phyloP scores from a whole-genome alignment of 73 alveolate genomes.

The Paramecium primaurelia region DNA sequence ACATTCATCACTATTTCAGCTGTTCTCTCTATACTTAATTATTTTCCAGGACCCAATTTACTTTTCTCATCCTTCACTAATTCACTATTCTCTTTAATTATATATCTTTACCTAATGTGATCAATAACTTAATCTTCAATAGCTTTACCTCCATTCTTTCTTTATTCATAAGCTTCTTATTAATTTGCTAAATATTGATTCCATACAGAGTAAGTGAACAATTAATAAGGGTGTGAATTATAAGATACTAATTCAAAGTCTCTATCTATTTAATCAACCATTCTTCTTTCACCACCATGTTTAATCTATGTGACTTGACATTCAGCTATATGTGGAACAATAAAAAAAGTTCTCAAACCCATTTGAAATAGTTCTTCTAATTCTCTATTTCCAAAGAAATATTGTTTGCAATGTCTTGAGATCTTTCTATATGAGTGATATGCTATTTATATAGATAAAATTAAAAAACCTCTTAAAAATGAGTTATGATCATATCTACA shows the following conservation, averaged over 20 bases:
- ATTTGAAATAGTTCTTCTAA: constrained; percentile 57
- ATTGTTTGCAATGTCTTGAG: constrained; percentile 62
- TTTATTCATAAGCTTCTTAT: constrained; percentile 54
- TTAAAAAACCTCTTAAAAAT: constrained; percentile 49
- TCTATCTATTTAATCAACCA: constrained; percentile 62
- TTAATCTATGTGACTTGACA: constrained; percentile 49
- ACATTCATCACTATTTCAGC: constrained; percentile 58
- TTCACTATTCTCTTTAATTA: background rate
- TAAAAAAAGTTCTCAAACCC: constrained; percentile 62
- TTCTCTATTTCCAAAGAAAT: constrained; percentile 58
- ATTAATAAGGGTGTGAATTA: constrained; percentile 56
- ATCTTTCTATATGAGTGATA: constrained; percentile 55
- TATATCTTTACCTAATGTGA: constrained; percentile 36
- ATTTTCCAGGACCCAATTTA: constrained; percentile 51
- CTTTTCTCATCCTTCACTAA: constrained; percentile 47
- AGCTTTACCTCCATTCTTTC: constrained; percentile 51
- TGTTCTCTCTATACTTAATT: constrained; percentile 50
- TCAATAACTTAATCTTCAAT: constrained; percentile 54
- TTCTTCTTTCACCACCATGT: constrained; percentile 67
- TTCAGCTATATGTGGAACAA: constrained; percentile 61
- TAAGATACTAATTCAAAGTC: constrained; percentile 61
- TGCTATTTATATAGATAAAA: background rate
- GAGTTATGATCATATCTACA: constrained; percentile 60
- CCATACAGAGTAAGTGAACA: constrained; percentile 52
- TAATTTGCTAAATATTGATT: constrained; percentile 47